These are phyloP conservation scores for Podaxis sp. DNA, from an alignment of 768 basidiomycete genomes.

Conservation along the genomic window DNA sequence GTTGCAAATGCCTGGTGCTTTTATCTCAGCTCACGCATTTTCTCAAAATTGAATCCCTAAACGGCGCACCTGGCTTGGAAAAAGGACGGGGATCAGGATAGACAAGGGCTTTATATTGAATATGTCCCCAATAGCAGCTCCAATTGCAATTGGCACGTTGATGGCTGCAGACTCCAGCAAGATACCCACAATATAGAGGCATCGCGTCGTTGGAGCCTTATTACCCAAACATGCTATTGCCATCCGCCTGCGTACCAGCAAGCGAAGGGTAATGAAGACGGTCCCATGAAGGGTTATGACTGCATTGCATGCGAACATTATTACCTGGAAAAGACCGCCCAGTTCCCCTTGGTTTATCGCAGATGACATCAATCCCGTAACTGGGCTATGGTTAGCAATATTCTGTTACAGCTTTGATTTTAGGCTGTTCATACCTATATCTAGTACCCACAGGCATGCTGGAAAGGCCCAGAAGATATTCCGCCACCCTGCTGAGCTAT, in stretches of 20 bases:
- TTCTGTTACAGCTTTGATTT: background rate
- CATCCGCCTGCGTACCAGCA: background rate
- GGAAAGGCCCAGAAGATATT: conserved; percentile 6
- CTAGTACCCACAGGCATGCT: background rate
- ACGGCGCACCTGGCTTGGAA: background rate
- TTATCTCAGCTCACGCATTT: too few species aligned
- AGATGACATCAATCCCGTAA: background rate
- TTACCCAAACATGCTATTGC: background rate
- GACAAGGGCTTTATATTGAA: background rate
- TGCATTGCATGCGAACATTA: background rate
- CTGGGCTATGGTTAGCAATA: background rate
- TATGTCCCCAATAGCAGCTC: background rate
- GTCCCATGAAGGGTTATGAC: background rate
- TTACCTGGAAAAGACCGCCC: too few species aligned
- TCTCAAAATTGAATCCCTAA: too few species aligned
- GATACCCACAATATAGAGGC: background rate
- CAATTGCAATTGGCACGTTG: background rate
- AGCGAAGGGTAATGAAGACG: background rate
- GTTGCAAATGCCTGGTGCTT: background rate
- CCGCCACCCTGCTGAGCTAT: background rate
- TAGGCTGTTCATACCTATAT: background rate
- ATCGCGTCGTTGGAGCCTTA: background rate
- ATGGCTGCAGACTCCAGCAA: background rate
- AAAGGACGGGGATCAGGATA: background rate
- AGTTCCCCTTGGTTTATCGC: too few species aligned